Evolutionary conservation across 2,329 filamentous ascomycete species (phyloP).

Genomic region (Scytalidium lignicola): DNA sequence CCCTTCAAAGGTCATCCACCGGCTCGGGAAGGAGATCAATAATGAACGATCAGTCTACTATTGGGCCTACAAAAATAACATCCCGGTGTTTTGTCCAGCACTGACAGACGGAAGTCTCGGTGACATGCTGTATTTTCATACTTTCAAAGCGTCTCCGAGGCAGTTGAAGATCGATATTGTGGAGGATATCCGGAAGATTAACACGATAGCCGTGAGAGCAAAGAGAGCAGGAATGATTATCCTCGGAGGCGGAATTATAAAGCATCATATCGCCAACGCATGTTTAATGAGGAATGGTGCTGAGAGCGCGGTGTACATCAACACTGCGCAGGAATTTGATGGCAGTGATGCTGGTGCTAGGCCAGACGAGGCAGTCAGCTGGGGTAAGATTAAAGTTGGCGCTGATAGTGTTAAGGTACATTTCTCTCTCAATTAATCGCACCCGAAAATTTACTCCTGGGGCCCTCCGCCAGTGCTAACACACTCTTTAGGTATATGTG

Average conservation of each 20-base stretch:
- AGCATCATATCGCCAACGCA: slow-evolving; percentile 97
- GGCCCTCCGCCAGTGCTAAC: not conserved
- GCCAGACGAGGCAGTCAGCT: slow-evolving; percentile 94
- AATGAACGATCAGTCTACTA: slow-evolving; percentile 89
- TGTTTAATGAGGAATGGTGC: slow-evolving; percentile 97
- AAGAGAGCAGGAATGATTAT: slow-evolving; percentile 93
- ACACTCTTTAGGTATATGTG: slow-evolving; percentile 48
- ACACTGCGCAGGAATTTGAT: slow-evolving; percentile 96
- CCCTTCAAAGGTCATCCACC: slow-evolving; percentile 83
- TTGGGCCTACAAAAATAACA: slow-evolving; percentile 96
- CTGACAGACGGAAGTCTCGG: slow-evolving; percentile 92
- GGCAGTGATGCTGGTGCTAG: slow-evolving; percentile 92
- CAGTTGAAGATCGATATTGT: slow-evolving; percentile 87
- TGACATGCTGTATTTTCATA: slow-evolving; percentile 99
- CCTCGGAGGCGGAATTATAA: slow-evolving; percentile 88
- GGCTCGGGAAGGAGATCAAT: slow-evolving; percentile 90
- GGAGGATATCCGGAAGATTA: slow-evolving; percentile 88
- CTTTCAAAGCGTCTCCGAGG: slow-evolving; percentile 78
- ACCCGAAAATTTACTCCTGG: not conserved
- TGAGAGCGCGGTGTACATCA: slow-evolving; percentile 95
- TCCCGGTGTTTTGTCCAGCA: slow-evolving; percentile 94
- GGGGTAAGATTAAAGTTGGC: slow-evolving; percentile 94
- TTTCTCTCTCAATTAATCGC: slow-evolving; percentile 2
- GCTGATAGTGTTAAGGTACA: slow-evolving; percentile 84
- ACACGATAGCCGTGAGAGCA: slow-evolving; percentile 83